Percentiles rank a stretch among this genome's conserved stretches.
Conservation (phyloP, 345 rosid species). For the Ceriops tagal region DNA sequence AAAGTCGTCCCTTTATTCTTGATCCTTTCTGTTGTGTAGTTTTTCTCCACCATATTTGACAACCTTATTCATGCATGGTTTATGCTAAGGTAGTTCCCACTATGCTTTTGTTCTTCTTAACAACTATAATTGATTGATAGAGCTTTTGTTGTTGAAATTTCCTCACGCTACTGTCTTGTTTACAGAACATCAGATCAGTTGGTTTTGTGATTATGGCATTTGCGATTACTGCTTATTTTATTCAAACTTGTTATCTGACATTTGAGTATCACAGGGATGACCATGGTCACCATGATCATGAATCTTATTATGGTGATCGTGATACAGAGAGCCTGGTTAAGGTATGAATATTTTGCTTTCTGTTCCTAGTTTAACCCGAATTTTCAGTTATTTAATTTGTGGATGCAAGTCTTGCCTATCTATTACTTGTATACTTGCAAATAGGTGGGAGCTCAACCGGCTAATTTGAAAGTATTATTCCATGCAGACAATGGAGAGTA, state of each 20-base stretch:
- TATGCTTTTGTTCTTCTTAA: background rate
- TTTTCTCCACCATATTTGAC: background rate
- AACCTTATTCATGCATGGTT: background rate
- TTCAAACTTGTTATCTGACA: conserved; percentile 14
- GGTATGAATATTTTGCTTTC: conserved; percentile 37
- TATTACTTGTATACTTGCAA: background rate
- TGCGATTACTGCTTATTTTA: conserved; percentile 4
- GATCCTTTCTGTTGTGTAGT: background rate
- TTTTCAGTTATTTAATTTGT: background rate
- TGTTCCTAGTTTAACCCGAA: background rate
- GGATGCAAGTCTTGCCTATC: conserved; percentile 6
- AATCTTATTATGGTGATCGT: conserved; percentile 97
- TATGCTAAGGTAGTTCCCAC: background rate
- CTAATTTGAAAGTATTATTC: conserved; percentile 17
- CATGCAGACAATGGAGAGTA: conserved; percentile 63
- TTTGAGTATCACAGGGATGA: conserved; percentile 58
- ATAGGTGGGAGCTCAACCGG: background rate
- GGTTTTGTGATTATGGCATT: background rate
- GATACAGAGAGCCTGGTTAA: conserved; percentile 91
- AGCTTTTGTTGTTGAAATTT: background rate
- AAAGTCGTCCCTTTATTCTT: conserved; percentile 10
- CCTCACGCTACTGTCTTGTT: background rate
- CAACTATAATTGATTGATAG: background rate
- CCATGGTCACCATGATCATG: conserved; percentile 91
- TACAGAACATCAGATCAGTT: background rate